Evolutionary conservation across 768 basidiomycete genomes (phyloP).

Genomic region (Auriscalpium vulgare): DNA sequence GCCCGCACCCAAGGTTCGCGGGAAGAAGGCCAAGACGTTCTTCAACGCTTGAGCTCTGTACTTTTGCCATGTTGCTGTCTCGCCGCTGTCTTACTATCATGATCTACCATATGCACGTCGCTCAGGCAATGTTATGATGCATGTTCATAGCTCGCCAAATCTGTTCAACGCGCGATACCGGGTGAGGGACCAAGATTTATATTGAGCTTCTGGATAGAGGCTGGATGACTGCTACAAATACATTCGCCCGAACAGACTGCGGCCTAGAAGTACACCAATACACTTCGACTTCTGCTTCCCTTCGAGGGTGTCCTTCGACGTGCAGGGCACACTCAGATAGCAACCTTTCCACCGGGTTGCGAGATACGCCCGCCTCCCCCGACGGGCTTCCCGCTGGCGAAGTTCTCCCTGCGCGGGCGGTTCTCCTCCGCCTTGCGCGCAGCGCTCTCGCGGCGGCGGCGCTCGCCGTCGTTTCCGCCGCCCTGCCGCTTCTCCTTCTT

Average conservation of each 20-base stretch:
- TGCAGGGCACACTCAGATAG: constrained; percentile 21
- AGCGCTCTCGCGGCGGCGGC: constrained; percentile 12
- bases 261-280: neutral
- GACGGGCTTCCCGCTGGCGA: constrained; percentile 19
- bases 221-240: too few species aligned
- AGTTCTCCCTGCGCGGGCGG: constrained; percentile 9
- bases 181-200: too few species aligned
- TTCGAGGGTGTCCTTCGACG: neutral
- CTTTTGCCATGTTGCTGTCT: neutral
- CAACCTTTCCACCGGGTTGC: constrained; percentile 45
- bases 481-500: constrained; percentile 11
- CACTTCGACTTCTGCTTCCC: neutral
- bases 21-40: constrained; percentile 45
- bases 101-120: neutral
- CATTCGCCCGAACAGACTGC: too few species aligned
- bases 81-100: neutral
- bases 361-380: constrained; percentile 44
- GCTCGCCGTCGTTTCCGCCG: constrained; percentile 10
- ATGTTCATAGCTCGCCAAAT: too few species aligned
- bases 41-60: neutral
- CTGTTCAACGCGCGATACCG: too few species aligned
- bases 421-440: constrained; percentile 11
- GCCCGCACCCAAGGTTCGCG: constrained; percentile 64
- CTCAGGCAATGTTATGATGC: too few species aligned
- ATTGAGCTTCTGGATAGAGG: too few species aligned